A percentile compares a stretch with the other conserved stretches of the same genome.
These are phyloP conservation scores for Pythium sp. DNA, from an alignment of 352 stramenopile genomes.

Conservation along the genomic window DNA sequence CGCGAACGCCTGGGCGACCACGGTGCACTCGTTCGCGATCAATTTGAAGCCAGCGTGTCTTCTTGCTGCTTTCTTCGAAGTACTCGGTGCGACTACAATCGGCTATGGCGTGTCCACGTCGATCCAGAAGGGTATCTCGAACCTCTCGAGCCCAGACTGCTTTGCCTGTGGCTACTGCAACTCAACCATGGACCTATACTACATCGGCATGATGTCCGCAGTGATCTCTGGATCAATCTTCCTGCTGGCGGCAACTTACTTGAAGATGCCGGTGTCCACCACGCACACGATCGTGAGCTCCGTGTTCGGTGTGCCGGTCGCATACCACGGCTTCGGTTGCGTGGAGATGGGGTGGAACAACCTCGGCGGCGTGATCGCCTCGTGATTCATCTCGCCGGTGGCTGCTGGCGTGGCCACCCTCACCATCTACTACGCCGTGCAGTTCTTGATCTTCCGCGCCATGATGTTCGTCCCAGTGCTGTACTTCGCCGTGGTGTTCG, in stretches of 20 bases:
- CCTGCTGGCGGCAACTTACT: conserved; percentile 51
- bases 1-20: conserved; percentile 84
- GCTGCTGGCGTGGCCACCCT: conserved; percentile 42
- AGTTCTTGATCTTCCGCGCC: conserved; percentile 49
- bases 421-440: conserved; percentile 55
- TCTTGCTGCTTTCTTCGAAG: conserved; percentile 75
- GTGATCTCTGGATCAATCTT: conserved; percentile 46
- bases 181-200: conserved; percentile 57
- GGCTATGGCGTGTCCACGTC: conserved; percentile 73
- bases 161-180: conserved; percentile 36
- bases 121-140: conserved; percentile 52
- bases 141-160: conserved; percentile 23
- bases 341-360: conserved; percentile 34
- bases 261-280: conserved; percentile 68
- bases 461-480: conserved; percentile 43
- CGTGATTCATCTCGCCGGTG: conserved; percentile 65
- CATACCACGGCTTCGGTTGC: conserved; percentile 33
- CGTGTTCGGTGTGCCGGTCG: conserved; percentile 70
- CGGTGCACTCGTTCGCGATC: conserved; percentile 67
- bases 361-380: conserved; percentile 57
- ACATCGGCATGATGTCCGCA: conserved; percentile 63
- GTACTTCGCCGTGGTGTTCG: conserved; percentile 45
- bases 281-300: conserved; percentile 67
- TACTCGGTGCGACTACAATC: conserved; percentile 74
- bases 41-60: conserved; percentile 66